Evolutionary conservation across 192 early-diverging fungal species (phyloP), one percentile per base, ranked within the genome.

Genomic region (Coemansia sp.): DNA sequence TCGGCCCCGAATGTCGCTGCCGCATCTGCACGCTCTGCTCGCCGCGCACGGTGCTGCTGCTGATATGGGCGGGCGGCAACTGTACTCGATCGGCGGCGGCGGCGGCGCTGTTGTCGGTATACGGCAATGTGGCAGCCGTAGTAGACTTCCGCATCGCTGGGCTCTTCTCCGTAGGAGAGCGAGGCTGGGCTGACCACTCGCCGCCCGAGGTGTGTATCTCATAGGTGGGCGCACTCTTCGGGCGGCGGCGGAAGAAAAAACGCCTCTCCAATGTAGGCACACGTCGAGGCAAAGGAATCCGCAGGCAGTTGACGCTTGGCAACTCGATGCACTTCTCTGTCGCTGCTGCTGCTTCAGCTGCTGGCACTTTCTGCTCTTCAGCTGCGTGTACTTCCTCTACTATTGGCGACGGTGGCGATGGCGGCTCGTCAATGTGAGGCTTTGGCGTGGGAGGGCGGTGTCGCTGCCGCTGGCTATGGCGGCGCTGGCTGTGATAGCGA

Each of bases 211-310:
- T 37, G 55, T 39, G 39, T 21, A 10, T n/a, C 23, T 25, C 50
- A 21, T 58, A 36, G 14, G 26, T 45, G 18, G 66, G 21, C 21
- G 47, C 35, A 16, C 58, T 61, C 47, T 61, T 68, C 47, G 59
- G 66, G 37, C 66, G 66, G 59, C 66, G 58, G n/a, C 37, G 39
- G 48, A 48, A 62, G 60, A 62, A 61, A 68, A 68, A 68, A 68
- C n/a, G 43, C 59, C 23, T 21, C 66, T 47, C 14, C n/a, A 16
- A 35, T 56, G 53, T 18, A 28, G 53, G 26, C 25, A 53, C 6
- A 28, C 50, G 53, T 6, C 31, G 53, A 18, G 53, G 33, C 33
- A 56, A 6, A n/a, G 25, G 53, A n/a, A 56, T 56, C 9, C 53
- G 33, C 28, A 31, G 34, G 33, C 53, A 52, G 26, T 52, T 23